Evolutionary conservation across 371 early-diverging fungal genomes (phyloP).

Genomic region (Fennellomyces sp.): DNA sequence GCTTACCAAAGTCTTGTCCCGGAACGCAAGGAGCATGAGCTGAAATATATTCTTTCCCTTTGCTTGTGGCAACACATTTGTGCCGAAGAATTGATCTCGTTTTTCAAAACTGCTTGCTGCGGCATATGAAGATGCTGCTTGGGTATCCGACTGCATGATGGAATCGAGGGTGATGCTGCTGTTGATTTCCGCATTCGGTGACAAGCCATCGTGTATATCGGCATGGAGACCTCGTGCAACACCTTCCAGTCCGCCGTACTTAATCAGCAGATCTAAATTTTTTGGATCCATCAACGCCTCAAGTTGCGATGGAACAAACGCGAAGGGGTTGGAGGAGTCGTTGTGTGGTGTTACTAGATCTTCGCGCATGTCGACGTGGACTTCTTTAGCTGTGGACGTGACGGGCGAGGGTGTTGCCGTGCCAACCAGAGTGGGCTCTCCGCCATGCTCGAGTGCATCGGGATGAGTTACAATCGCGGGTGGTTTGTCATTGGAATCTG

Average conservation of each 20-base stretch:
- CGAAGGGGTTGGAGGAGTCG: conserved; percentile 54
- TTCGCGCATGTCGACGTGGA: conserved; percentile 12
- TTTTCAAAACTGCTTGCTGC: conserved; percentile 10
- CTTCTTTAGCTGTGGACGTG: conserved; percentile 7
- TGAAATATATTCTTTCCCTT: conserved; percentile 66
- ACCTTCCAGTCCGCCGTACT: conserved; percentile 53
- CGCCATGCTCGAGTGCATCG: neutral
- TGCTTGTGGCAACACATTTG: conserved; percentile 65
- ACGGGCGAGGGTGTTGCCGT: conserved; percentile 1
- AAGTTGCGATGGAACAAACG: conserved; percentile 53
- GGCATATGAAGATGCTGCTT: neutral
- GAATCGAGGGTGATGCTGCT: conserved; percentile 21
- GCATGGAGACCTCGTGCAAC: conserved; percentile 60
- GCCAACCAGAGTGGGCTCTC: neutral
- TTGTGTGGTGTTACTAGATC: conserved; percentile 33
- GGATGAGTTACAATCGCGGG: conserved; percentile 13
- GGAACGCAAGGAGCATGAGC: conserved; percentile 76
- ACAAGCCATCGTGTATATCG: conserved; percentile 50
- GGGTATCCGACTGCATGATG: conserved; percentile 9
- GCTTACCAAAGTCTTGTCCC: conserved; percentile 80
- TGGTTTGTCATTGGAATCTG: conserved; percentile 9
- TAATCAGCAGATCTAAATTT: conserved; percentile 44
- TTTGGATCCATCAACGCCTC: conserved; percentile 62
- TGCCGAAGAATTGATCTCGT: conserved; percentile 50
- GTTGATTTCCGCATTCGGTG: conserved; percentile 18